Conservation (phyloP, 1,284 basidiomycete genomes). For the Ganoderma resinaceum region DNA sequence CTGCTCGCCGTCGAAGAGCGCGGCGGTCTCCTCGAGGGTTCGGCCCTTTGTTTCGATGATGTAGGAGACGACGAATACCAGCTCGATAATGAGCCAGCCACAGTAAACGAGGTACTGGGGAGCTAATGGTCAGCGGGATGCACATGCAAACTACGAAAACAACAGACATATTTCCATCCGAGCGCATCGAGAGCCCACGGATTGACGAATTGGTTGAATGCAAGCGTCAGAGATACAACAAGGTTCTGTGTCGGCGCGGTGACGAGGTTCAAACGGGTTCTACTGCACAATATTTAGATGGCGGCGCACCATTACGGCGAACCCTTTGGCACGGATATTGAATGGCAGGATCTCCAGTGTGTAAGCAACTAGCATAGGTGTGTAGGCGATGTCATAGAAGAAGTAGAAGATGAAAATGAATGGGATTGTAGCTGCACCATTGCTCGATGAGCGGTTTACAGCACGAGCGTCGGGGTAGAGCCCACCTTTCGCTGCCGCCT, state of each 20-base stretch:
- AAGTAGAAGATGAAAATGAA: conserved; percentile 76
- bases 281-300: not conserved
- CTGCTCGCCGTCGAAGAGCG: conserved; percentile 66
- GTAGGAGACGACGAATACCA: conserved; percentile 61
- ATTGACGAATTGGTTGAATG: conserved; percentile 80
- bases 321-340: conserved; percentile 71
- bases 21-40: conserved; percentile 72
- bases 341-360: conserved; percentile 75
- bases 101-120: conserved; percentile 62
- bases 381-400: conserved; percentile 74
- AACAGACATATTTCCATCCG: conserved; percentile 66
- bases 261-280: not conserved
- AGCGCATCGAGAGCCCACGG: conserved; percentile 72
- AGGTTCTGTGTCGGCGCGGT: conserved; percentile 52
- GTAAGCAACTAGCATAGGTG: conserved; percentile 68
- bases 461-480: not conserved
- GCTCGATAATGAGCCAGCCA: conserved; percentile 65
- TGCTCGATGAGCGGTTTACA: not conserved
- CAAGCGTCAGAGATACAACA: conserved; percentile 59
- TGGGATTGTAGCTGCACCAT: conserved; percentile 61
- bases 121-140: conserved; percentile 11
- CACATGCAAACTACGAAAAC: conserved; percentile 13
- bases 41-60: conserved; percentile 66
- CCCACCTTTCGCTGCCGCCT: conserved; percentile 60
- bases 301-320: conserved; percentile 63